Percentiles rank a stretch among this genome's conserved stretches.
phyloP scores from a whole-genome alignment of 768 basidiomycete species.

The Coprinellus micaceus region DNA sequence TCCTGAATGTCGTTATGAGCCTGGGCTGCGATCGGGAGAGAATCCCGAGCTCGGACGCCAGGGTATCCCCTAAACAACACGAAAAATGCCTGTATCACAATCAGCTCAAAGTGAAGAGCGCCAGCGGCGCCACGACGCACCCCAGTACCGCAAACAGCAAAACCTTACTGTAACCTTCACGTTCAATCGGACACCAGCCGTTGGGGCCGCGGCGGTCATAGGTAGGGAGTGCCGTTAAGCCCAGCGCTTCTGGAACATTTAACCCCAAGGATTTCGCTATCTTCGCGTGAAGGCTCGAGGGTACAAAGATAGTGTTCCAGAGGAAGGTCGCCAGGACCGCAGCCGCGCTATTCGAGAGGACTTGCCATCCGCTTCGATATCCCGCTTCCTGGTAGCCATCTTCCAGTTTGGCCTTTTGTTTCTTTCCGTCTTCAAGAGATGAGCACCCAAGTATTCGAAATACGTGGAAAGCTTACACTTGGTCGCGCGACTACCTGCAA shows the following conservation, averaged over 20 bases:
- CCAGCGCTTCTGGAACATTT: constrained; percentile 22
- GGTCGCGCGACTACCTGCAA: constrained; percentile 78
- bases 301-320: constrained; percentile 64
- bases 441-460: background rate
- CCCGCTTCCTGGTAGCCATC: constrained; percentile 73
- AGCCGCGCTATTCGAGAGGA: constrained; percentile 73
- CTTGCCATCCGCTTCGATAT: constrained; percentile 76
- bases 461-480: constrained; percentile 49
- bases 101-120: background rate
- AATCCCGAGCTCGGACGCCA: constrained; percentile 92
- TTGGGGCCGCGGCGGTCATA: constrained; percentile 30
- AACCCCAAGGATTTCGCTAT: constrained; percentile 24
- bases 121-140: constrained; percentile 30
- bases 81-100: constrained; percentile 67
- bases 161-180: constrained; percentile 51
- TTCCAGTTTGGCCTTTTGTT: constrained; percentile 70
- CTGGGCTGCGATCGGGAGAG: constrained; percentile 64
- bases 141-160: constrained; percentile 67
- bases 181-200: constrained; percentile 63
- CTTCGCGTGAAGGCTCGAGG: constrained; percentile 34
- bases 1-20: constrained; percentile 72
- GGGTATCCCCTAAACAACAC: constrained; percentile 87
- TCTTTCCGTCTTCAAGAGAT: constrained; percentile 56
- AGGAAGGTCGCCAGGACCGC: constrained; percentile 54
- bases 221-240: background rate